A percentile compares a stretch with the other conserved stretches of the same genome.
Conservation (phyloP, 768 basidiomycete genomes). For the Nevesoporus exiguus region DNA sequence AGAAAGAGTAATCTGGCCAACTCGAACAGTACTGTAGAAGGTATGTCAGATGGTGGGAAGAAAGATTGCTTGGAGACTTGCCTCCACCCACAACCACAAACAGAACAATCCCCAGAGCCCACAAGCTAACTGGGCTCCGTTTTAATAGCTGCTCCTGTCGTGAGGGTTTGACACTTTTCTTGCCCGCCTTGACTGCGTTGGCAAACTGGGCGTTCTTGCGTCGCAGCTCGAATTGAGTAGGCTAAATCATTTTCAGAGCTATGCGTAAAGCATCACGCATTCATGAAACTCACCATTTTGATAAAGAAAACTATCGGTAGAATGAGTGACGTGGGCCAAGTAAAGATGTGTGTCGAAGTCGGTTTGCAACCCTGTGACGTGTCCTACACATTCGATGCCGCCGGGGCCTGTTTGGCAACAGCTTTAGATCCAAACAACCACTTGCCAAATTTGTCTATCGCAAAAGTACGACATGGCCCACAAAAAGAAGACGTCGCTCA, state of each 20-base stretch:
- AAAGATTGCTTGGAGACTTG: constrained; percentile 33
- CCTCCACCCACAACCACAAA: constrained; percentile 84
- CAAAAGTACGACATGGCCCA: constrained; percentile 31
- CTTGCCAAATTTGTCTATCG: background rate
- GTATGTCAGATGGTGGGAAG: constrained; percentile 8
- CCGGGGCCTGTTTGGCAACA: constrained; percentile 27
- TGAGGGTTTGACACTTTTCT: constrained; percentile 70
- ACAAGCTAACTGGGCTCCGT: constrained; percentile 69
- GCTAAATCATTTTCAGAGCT: constrained; percentile 38
- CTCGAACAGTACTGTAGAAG: constrained; percentile 66
- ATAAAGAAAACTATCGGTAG: background rate
- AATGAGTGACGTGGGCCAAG: constrained; percentile 31
- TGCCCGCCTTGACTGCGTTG: constrained; percentile 65
- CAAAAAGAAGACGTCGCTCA: constrained; percentile 56
- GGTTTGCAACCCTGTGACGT: constrained; percentile 10
- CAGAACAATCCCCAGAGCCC: constrained; percentile 68
- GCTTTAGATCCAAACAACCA: constrained; percentile 31
- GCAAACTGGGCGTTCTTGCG: constrained; percentile 80
- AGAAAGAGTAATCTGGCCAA: constrained; percentile 64
- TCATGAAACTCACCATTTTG: constrained; percentile 31
- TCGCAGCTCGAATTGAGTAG: constrained; percentile 80
- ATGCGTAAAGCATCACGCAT: background rate
- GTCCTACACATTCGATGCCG: constrained; percentile 2
- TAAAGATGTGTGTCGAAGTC: background rate
- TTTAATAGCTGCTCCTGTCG: constrained; percentile 68